These are phyloP conservation scores for Tylopilus intermedius DNA, from an alignment of 768 basidiomycete species.

Conservation along the genomic window DNA sequence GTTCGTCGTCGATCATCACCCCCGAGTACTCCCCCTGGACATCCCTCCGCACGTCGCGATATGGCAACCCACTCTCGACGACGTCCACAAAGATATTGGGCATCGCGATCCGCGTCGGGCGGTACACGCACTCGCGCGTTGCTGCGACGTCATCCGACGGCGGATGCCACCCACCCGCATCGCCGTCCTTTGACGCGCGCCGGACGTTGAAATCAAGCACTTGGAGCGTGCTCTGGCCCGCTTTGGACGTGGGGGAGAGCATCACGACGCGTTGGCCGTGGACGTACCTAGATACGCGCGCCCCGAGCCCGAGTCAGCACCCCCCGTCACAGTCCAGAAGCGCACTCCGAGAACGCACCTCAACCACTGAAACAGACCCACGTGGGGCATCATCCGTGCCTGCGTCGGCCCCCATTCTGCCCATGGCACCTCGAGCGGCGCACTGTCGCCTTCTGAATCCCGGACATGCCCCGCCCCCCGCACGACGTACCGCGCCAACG, in stretches of 20 bases:
- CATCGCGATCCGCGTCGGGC: constrained; percentile 8
- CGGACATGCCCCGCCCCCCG: not conserved
- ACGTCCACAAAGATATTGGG: constrained; percentile 21
- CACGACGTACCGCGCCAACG: constrained; percentile 17
- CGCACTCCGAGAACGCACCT: constrained; percentile 23
- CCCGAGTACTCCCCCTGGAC: constrained; percentile 31
- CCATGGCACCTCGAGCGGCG: constrained; percentile 27
- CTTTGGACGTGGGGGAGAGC: constrained; percentile 8
- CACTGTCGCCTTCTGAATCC: too few species aligned
- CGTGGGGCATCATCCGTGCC: constrained; percentile 31
- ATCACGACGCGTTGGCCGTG: constrained; percentile 39
- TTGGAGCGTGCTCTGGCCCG: constrained; percentile 11
- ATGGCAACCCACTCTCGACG: constrained; percentile 31
- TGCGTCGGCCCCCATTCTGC: constrained; percentile 35
- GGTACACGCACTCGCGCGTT: constrained; percentile 2
- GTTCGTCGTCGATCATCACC: constrained; percentile 40
- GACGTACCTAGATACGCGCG: constrained; percentile 30
- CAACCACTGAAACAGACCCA: constrained; percentile 36
- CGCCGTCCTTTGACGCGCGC: not conserved
- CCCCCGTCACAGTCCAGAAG: not conserved
- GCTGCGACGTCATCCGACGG: too few species aligned
- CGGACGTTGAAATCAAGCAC: constrained; percentile 33
- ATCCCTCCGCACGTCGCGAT: constrained; percentile 24
- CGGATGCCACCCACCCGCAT: too few species aligned
- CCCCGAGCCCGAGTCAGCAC: not conserved